Evolutionary conservation across 2,329 filamentous ascomycete genomes (phyloP), one percentile per base, ranked within the genome.

Genomic region (Claviceps paspali): DNA sequence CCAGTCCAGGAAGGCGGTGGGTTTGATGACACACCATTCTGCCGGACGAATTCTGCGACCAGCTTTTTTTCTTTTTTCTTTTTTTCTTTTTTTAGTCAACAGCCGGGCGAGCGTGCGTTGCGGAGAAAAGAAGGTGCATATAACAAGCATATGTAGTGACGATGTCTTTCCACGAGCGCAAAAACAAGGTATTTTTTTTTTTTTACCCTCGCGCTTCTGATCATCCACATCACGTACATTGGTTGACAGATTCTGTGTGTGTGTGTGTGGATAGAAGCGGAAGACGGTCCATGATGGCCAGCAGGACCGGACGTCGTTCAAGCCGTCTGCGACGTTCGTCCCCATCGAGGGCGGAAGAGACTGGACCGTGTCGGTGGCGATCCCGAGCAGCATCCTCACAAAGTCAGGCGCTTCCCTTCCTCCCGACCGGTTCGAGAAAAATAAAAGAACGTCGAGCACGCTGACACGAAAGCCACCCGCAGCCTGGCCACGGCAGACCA

Each of bases 381-480:
- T 92, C 22, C 82, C 84, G 1, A 82, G 79, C 24, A 88, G 82
- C 52, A 74, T 91, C 31, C 69, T 88, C 39, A 67, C 76, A 40
- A 82, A 82, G 81, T 85, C 61, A 42, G 64, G 7, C 9, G 15
- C 8, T 15, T 24, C n/a, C 5, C 21, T 15, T 9, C 17, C 7
- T 11, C 17, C 3, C 19, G 9, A n/a, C n/a, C n/a, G n/a, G n/a
- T n/a, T n/a, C n/a, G n/a, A n/a, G n/a, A n/a, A n/a, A n/a, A n/a
- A n/a, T n/a, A n/a, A n/a, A n/a, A n/a, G n/a, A n/a, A n/a, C n/a
- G n/a, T n/a, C n/a, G n/a, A n/a, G n/a, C n/a, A n/a, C n/a, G 5
- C 14, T 32, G 1, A 38, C 42, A 29, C 41, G 21, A 24, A 18
- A 6, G 2, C 4, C 11, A 9, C 4, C 34, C 47, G 9, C 19